phyloP scores from a whole-genome alignment of 2,329 filamentous ascomycete species.

The Scopulariopsis brevicaulis region DNA sequence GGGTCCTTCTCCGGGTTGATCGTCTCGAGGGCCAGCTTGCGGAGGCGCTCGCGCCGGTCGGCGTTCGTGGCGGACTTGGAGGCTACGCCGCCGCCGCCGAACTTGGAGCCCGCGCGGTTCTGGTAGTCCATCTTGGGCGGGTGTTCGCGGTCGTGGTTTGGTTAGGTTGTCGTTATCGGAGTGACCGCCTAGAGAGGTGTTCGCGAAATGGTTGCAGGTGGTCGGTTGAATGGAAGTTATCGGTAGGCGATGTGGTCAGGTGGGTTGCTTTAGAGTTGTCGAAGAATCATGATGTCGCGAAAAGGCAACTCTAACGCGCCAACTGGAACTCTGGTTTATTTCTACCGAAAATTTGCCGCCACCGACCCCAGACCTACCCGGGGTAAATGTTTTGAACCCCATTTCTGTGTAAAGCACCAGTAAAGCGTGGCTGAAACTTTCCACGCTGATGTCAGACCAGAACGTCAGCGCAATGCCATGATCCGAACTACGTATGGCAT shows the following conservation, averaged over 20 bases:
- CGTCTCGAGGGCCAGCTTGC: slow-evolving; percentile 94
- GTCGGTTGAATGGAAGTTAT: no score
- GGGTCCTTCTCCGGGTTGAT: slow-evolving; percentile 99
- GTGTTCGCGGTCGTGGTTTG: background rate
- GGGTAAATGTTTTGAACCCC: no score
- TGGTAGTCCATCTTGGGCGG: slow-evolving; percentile 54
- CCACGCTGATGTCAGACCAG: no score
- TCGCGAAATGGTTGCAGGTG: background rate
- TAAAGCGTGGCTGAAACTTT: no score
- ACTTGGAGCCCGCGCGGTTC: slow-evolving; percentile 94
- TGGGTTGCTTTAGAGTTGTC: background rate
- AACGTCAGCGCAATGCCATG: no score
- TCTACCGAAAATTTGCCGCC: no score
- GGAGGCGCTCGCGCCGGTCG: slow-evolving; percentile 90
- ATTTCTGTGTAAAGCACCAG: no score
- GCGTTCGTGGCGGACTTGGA: slow-evolving; percentile 90
- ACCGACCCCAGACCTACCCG: no score
- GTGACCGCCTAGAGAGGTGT: background rate
- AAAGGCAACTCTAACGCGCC: no score
- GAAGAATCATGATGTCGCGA: background rate
- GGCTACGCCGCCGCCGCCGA: slow-evolving; percentile 93
- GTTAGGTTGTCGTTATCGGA: background rate
- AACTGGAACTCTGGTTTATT: no score
- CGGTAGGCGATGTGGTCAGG: background rate
- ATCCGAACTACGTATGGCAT: no score